Conservation (phyloP, 1,139 yeast genomes). For the Hansenula lynferdii region DNA sequence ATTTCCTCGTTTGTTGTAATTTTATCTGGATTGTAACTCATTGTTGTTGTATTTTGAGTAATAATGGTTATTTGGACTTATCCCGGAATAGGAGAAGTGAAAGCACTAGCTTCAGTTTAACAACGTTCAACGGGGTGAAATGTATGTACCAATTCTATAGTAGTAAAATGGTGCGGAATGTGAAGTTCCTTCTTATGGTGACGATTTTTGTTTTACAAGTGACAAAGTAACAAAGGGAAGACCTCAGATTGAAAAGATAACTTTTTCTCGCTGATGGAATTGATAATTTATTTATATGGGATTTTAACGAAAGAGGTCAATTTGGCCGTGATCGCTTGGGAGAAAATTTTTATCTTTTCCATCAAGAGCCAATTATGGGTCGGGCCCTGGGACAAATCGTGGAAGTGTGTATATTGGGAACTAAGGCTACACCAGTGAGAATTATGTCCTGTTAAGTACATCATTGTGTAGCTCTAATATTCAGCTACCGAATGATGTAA, state of each 20-base stretch:
- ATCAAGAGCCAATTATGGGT: conserved; percentile 16
- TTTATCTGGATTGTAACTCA: conserved; percentile 2
- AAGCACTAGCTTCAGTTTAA: too few relatives aligned
- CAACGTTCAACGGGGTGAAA: too few relatives aligned
- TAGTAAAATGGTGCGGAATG: too few relatives aligned
- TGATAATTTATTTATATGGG: conserved; percentile 5
- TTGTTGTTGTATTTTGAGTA: not conserved
- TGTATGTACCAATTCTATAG: too few relatives aligned
- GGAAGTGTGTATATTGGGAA: not conserved
- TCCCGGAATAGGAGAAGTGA: not conserved
- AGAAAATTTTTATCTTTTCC: conserved; percentile 16
- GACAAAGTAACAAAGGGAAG: too few relatives aligned
- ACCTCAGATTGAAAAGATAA: conserved; percentile 1
- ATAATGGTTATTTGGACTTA: too few relatives aligned
- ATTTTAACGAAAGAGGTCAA: not conserved
- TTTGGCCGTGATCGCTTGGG: conserved; percentile 6
- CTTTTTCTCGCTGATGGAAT: conserved; percentile 4
- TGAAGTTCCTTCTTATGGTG: too few relatives aligned
- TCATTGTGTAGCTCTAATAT: not conserved
- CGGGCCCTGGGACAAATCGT: conserved; percentile 9
- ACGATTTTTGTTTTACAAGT: too few relatives aligned
- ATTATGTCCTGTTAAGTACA: too few relatives aligned
- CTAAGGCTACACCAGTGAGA: too few relatives aligned
- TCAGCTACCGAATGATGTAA: not conserved
- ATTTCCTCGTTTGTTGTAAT: conserved; percentile 20